Conservation (phyloP, 352 stramenopile species). For the Globisporangium megalacanthum region DNA sequence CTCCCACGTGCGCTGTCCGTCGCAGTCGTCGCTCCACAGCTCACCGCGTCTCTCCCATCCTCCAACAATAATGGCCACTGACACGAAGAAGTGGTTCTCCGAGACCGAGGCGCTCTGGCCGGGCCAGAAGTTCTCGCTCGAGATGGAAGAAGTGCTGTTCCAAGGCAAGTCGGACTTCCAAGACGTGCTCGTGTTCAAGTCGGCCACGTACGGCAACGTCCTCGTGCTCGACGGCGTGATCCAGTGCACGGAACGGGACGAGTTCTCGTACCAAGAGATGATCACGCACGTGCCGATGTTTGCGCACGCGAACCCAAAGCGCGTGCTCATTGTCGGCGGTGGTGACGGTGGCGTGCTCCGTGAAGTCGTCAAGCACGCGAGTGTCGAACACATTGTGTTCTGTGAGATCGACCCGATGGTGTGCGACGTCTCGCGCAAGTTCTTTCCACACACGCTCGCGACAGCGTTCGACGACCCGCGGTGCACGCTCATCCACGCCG, state of each 20-base stretch:
- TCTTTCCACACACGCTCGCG: slow-evolving; percentile 86
- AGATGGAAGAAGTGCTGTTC: slow-evolving; percentile 94
- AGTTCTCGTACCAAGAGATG: slow-evolving; percentile 99
- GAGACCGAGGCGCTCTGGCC: slow-evolving; percentile 96
- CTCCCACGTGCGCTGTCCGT: slow-evolving; percentile 7
- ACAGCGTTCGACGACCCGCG: slow-evolving; percentile 95
- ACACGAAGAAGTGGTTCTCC: slow-evolving; percentile 90
- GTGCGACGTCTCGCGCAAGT: slow-evolving; percentile 95
- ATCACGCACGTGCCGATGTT: slow-evolving; percentile 98
- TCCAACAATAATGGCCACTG: slow-evolving; percentile 36
- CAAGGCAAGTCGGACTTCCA: slow-evolving; percentile 96
- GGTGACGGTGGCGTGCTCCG: slow-evolving; percentile 97
- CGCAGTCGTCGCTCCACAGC: background rate
- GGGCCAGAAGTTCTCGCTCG: slow-evolving; percentile 88
- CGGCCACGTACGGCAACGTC: slow-evolving; percentile 95
- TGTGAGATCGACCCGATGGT: slow-evolving; percentile 99
- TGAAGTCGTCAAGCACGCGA: slow-evolving; percentile 92
- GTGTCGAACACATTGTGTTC: slow-evolving; percentile 95
- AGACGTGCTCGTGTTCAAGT: slow-evolving; percentile 99
- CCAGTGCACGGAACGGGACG: slow-evolving; percentile 97
- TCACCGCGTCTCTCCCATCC: slow-evolving; percentile 1
- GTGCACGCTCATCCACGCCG: slow-evolving; percentile 91
- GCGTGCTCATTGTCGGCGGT: slow-evolving; percentile 96
- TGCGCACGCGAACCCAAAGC: slow-evolving; percentile 93
- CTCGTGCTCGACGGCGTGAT: slow-evolving; percentile 99